Base-by-base conservation (phyloP, 2,329 filamentous ascomycete genomes). In the Apiospora saccharicola region DNA sequence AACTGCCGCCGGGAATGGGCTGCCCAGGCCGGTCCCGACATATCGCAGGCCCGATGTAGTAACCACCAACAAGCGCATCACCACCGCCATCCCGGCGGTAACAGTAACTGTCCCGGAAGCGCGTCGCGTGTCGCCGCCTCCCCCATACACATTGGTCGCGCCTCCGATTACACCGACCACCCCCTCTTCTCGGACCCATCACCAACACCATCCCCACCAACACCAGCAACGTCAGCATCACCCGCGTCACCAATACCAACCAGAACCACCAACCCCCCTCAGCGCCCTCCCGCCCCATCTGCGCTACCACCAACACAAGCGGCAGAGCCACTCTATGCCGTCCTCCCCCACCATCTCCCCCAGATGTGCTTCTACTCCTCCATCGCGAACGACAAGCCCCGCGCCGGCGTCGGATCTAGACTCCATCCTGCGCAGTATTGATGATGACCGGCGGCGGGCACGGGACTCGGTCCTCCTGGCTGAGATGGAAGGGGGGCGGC, bases 261-360 rank as follows among this genome's bases (percentile, higher is more conserved):
- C 2, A 16, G 26, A 57, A 34, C 26, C 26, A 5, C 57, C 49
- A 19, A 41, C 37, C 7, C 46, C 53, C 8, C 34, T 64, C 19
- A 64, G 57, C 57, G 22, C 57, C 57, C 19, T 64, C 12, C 30
- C 57, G 22, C 57, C 57, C 19, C 57, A 64, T 14, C 57, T 64
- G 7, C 57, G 57, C 6, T 34, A 41, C 30, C 57, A 12, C 1
- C 49, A 26, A 14, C 49, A 64, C 19, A 41, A 64, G 57, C 13
- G 57, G 4, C 57, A 64, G 57, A 64, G 57, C 30, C 34, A 64
- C 57, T 41, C 34, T 8, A 12, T 24, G 19, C 46, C 46, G 1
- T 64, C 57, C 2, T 64, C 57, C 7, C 53, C 53, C 7, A 1
- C 53, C 7, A 1, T 37, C 22, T 12, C 30, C 7, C 4, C 46